Base-by-base conservation (phyloP, 176 grass and related monocot genomes). In the Coix lacrymajobi region DNA sequence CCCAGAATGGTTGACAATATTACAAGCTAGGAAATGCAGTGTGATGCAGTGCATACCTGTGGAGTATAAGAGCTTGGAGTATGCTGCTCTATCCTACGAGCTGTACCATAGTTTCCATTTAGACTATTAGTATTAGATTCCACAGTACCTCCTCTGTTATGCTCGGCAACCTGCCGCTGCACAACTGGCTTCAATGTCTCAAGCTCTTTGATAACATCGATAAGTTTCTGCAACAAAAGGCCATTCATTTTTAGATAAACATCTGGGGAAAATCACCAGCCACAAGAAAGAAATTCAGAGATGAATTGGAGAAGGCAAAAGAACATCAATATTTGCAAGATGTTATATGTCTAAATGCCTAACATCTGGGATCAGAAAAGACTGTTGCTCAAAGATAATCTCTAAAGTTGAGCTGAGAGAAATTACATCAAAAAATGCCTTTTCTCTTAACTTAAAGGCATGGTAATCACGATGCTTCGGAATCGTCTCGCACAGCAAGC, bases 401-500 rank as follows among this genome's bases (percentile, higher is more conserved):
- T 36, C 24, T 49, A 81, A 62, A 62, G 26, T 38, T 82, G 54
- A 76, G 63, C 62, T 25, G 43, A 84, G 79, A 87, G 73, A 17
- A 73, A 70, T 84, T 85, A 90, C 83, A 84, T 75, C 93, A 66
- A 81, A 90, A 58, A 91, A 56, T 20, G 83, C 78, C 57, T 87
- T 77, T 63, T 97, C 91, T 73, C 66, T 89, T 32, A 49, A 77
- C 88, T 76, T 89, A 61, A 90, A 93, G 28, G 83, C 60, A 22
- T 81, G 67, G 84, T 94, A 99, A 66, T 96, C 91, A 70, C 83
- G 93, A 74, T 99, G 96, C 28, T 79, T 87, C 13, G 96, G 96
- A 82, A 99, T 99, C 6, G 96, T 99, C 85, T 99, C 96, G 40
- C 90, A 99, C 58, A 99, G 54, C 85, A 99, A 86, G 87, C 96